Evolutionary conservation across 2,329 filamentous ascomycete genomes (phyloP), one percentile per base, ranked within the genome.

Genomic region (Plenodomus tracheiphilus): DNA sequence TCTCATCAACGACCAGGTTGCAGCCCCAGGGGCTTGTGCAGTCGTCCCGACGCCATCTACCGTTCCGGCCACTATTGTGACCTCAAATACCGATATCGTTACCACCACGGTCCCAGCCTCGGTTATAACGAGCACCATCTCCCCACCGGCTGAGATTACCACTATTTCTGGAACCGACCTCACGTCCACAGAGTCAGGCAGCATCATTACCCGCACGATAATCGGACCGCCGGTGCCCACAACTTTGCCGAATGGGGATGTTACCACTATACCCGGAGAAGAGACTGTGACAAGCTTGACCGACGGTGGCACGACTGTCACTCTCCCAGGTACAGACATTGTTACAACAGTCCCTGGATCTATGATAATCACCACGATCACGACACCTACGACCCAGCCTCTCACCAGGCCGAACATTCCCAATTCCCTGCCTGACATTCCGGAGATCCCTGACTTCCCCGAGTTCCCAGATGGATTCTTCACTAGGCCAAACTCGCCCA

Each of bases 1-100:
- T 6, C 46, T 56, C 30, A 49, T 41, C 40, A 49, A 51, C 20
- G 43, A 53, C 38, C 13, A 2, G 18, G 37, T 56, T 16, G 21
- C 30, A n/a, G 20, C 41, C n/a, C 53, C 45, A n/a, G 6, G 2
- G 16, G 18, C 4, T 3, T 48, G 46, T 28, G 19, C 13, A 11
- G 28, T 32, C 28, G 6, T 15, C 4, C 28, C 28, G 28, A 15
- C 28, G 28, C 7, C 22, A 25, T 25, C 22, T 25, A 25, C 22
- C 5, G 22, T 10, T 10, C 22, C 22, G 22, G 5, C 22, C 10
- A 25, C 22, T 25, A 25, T 10, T 25, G 22, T 10, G 10, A 25
- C 22, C 22, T 25, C 22, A 25, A 25, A 25, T 25, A 25, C 22
- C 5, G 22, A 5, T 5, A 25, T 10, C 22, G 22, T 25, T 25